phyloP scores from a whole-genome alignment of 1,284 basidiomycete genomes.

The Schizophyllum amplum region DNA sequence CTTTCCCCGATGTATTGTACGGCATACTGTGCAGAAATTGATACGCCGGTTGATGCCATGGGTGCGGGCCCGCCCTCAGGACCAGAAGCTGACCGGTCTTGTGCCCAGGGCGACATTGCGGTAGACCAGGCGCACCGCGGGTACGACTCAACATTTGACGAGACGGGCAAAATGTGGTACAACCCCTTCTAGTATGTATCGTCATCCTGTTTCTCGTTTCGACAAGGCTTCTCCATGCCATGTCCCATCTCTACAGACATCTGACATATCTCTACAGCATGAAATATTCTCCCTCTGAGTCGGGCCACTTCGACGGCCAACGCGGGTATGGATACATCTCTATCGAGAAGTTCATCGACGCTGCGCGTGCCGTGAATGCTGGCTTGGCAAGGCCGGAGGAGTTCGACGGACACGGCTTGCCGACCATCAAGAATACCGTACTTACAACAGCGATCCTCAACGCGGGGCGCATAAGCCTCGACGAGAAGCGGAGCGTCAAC shows the following conservation, averaged over 20 bases:
- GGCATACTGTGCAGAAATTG: too few relatives aligned
- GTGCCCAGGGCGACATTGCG: constrained; percentile 73
- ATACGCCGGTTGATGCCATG: too few relatives aligned
- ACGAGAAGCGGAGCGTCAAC: constrained; percentile 76
- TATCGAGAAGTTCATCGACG: constrained; percentile 88
- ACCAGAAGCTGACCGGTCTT: background rate
- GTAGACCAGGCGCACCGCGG: constrained; percentile 93
- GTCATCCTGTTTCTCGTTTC: too few relatives aligned
- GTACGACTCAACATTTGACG: constrained; percentile 82
- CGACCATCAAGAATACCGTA: constrained; percentile 84
- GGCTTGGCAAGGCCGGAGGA: constrained; percentile 55
- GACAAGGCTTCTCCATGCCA: too few relatives aligned
- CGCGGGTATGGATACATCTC: constrained; percentile 87
- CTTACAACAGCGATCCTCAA: constrained; percentile 89
- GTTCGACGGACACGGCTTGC: constrained; percentile 75
- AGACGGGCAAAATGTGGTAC: constrained; percentile 74
- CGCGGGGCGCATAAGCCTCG: constrained; percentile 82
- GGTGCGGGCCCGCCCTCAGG: too few relatives aligned
- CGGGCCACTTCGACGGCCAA: constrained; percentile 89
- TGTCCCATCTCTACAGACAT: too few relatives aligned
- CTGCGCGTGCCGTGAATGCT: constrained; percentile 69
- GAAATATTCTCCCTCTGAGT: constrained; percentile 89
- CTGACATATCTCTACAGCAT: constrained; percentile 58
- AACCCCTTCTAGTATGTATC: constrained; percentile 78
- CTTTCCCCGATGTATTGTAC: too few relatives aligned